Evolutionary conservation across 805 yeast species (phyloP).

Genomic region (Wickerhamiella azyma): DNA sequence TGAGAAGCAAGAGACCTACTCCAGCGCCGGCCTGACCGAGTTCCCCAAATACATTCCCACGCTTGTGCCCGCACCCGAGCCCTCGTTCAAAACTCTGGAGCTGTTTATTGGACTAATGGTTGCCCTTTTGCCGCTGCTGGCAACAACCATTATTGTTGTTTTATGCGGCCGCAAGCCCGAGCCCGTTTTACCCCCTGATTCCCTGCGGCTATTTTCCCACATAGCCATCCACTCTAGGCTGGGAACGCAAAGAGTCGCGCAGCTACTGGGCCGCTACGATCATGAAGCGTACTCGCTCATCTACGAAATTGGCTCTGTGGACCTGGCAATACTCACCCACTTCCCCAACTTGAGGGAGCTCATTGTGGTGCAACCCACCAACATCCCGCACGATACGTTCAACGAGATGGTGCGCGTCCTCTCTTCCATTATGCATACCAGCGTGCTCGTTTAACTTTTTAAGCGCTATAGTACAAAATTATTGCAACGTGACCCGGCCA

Average conservation of each 20-base stretch:
- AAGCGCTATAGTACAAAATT: no score
- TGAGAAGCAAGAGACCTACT: not conserved
- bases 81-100: not conserved
- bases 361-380: not conserved
- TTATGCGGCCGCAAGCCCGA: not conserved
- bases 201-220: not conserved
- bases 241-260: not conserved
- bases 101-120: not conserved
- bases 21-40: not conserved
- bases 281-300: not conserved
- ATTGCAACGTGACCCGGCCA: conserved; percentile 48
- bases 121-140: not conserved
- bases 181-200: not conserved
- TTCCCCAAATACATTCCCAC: not conserved
- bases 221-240: not conserved
- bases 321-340: not conserved
- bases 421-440: not conserved
- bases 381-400: not conserved
- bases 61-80: not conserved
- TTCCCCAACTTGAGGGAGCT: not conserved
- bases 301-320: not conserved
- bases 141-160: not conserved
- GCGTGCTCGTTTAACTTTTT: not conserved
- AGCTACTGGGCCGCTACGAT: not conserved
- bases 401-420: not conserved